phyloP scores from a whole-genome alignment of 768 basidiomycete species.

The Gymnopilus dilepis region DNA sequence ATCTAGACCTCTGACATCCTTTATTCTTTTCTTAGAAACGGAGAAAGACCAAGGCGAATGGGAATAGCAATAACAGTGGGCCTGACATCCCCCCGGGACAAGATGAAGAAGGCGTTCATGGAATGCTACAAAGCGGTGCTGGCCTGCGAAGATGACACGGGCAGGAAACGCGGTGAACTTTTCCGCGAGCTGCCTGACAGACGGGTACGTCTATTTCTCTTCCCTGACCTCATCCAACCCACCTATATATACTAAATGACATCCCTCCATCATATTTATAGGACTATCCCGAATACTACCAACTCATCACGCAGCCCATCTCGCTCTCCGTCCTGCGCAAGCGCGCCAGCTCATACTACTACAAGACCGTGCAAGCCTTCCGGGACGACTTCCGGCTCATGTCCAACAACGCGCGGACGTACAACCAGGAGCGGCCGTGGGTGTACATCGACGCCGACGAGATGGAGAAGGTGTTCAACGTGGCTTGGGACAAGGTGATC shows the following conservation, averaged over 20 bases:
- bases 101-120: constrained; percentile 75
- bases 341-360: constrained; percentile 63
- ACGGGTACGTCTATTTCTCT: constrained; percentile 49
- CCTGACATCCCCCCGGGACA: constrained; percentile 66
- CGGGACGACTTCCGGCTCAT: constrained; percentile 86
- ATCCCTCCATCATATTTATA: constrained; percentile 31
- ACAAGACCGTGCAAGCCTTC: constrained; percentile 77
- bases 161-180: constrained; percentile 83
- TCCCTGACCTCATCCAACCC: constrained; percentile 17
- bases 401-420: constrained; percentile 92
- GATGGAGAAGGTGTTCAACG: constrained; percentile 89
- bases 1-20: background rate
- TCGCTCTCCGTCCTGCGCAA: constrained; percentile 87
- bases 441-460: constrained; percentile 94
- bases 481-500: constrained; percentile 67
- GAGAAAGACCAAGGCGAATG: constrained; percentile 66
- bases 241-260: constrained; percentile 4
- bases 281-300: constrained; percentile 94
- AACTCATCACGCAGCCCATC: constrained; percentile 87
- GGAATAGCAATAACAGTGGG: constrained; percentile 34
- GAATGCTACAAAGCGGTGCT: constrained; percentile 79
- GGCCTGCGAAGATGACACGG: constrained; percentile 70
- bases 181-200: constrained; percentile 88
- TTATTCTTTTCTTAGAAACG: constrained; percentile 65
- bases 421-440: constrained; percentile 95